These are phyloP conservation scores for Scalesia atractyloides DNA, from an alignment of 129 eudicot species.

Conservation along the genomic window DNA sequence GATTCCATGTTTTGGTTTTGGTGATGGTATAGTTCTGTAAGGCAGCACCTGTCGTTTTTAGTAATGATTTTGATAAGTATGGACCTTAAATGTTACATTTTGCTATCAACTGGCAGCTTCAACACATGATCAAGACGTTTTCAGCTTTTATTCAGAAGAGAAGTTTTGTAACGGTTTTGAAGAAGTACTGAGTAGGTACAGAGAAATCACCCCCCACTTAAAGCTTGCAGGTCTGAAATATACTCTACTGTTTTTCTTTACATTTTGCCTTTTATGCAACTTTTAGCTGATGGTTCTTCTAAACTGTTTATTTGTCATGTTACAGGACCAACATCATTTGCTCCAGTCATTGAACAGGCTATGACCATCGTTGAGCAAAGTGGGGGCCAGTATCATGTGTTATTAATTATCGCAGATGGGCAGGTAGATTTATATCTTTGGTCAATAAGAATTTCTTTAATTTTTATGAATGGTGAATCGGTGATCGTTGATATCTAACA, in stretches of 20 bases:
- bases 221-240: conserved; percentile 77
- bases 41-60: neutral
- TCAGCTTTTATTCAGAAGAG: conserved; percentile 85
- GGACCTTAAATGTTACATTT: conserved; percentile 9
- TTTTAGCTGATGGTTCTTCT: conserved; percentile 4
- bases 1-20: conserved; percentile 97
- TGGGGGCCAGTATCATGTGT: conserved; percentile 95
- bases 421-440: conserved; percentile 58
- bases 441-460: conserved; percentile 5
- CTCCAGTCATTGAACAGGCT: conserved; percentile 95
- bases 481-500: conserved; percentile 10
- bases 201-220: conserved; percentile 79
- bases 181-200: conserved; percentile 81
- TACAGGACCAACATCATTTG: conserved; percentile 98
- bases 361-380: conserved; percentile 88
- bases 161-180: conserved; percentile 88
- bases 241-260: conserved; percentile 7
- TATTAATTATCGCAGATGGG: conserved; percentile 94
- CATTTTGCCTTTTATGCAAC: neutral
- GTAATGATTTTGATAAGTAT: neutral
- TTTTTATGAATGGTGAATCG: conserved; percentile 9
- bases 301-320: conserved; percentile 20
- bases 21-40: conserved; percentile 72
- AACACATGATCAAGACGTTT: conserved; percentile 96
- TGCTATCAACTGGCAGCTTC: conserved; percentile 55